Conservation (phyloP, 371 early-diverging fungal species). For the Umbelopsis sp. region DNA sequence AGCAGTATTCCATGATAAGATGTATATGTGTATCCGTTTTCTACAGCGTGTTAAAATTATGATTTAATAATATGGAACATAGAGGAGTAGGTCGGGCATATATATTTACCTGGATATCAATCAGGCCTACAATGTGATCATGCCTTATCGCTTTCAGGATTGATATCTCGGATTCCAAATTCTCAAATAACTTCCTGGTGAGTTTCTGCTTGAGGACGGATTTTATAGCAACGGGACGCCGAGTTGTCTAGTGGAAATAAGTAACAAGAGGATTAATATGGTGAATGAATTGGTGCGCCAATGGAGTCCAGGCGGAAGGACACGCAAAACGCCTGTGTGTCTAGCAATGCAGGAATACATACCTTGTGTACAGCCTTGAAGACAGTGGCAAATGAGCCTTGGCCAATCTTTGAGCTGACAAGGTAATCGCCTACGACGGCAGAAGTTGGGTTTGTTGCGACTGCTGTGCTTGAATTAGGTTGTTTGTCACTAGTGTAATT, state of each 20-base stretch:
- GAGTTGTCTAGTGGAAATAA: constrained; percentile 45
- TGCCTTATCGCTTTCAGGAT: constrained; percentile 87
- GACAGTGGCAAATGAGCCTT: constrained; percentile 95
- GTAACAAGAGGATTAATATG: background rate
- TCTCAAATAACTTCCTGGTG: constrained; percentile 86
- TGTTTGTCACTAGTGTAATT: constrained; percentile 17
- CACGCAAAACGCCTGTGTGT: background rate
- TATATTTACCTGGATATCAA: constrained; percentile 71
- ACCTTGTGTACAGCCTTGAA: constrained; percentile 81
- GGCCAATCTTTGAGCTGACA: constrained; percentile 79
- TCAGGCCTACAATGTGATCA: constrained; percentile 84
- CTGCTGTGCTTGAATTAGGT: constrained; percentile 12
- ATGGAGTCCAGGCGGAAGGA: background rate
- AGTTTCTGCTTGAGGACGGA: constrained; percentile 84
- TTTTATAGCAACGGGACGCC: constrained; percentile 84
- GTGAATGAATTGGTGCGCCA: background rate
- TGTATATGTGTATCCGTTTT: constrained; percentile 90
- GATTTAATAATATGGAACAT: background rate
- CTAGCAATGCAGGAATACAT: constrained; percentile 20
- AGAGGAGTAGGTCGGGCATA: background rate
- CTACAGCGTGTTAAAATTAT: constrained; percentile 33
- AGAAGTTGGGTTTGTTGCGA: background rate
- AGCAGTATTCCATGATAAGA: constrained; percentile 94
- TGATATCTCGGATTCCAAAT: constrained; percentile 90
- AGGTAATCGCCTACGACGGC: constrained; percentile 65